Percentiles rank a stretch among this genome's conserved stretches.
phyloP scores from a whole-genome alignment of 2,329 filamentous ascomycete genomes.

The Monilinia vaccinii-corymbosi region DNA sequence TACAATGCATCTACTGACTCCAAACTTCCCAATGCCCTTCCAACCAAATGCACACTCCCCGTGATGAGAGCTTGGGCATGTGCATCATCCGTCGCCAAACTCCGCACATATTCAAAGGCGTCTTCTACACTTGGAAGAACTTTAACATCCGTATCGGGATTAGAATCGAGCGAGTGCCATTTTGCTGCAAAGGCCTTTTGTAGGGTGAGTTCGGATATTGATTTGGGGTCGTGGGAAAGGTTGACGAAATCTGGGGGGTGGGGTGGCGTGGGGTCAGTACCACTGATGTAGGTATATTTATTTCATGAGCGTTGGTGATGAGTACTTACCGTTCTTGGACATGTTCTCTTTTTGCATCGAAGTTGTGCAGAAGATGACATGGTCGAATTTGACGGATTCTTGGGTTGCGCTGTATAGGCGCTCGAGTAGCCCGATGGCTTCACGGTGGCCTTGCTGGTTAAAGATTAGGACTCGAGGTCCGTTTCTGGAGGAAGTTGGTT shows the following conservation, averaged over 20 bases:
- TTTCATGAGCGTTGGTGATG: not conserved
- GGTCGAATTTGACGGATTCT: conserved; percentile 46
- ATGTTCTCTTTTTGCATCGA: conserved; percentile 45
- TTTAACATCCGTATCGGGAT: conserved; percentile 11
- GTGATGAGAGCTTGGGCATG: conserved; percentile 39
- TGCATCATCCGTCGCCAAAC: conserved; percentile 21
- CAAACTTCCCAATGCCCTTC: conserved; percentile 63
- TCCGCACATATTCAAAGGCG: conserved; percentile 40
- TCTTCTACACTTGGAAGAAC: conserved; percentile 47
- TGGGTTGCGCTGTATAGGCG: conserved; percentile 38
- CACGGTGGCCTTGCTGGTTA: conserved; percentile 61
- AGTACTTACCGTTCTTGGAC: conserved; percentile 37
- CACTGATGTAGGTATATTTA: not conserved
- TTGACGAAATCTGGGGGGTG: conserved; percentile 46
- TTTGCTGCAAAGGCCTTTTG: conserved; percentile 47
- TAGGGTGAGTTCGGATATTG: conserved; percentile 47
- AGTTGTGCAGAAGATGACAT: conserved; percentile 75
- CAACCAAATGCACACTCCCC: conserved; percentile 55
- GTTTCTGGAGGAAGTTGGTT: conserved; percentile 17
- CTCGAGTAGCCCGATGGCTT: conserved; percentile 41
- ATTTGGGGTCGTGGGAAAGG: conserved; percentile 31
- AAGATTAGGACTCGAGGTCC: conserved; percentile 61
- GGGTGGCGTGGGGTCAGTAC: not conserved
- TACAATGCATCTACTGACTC: conserved; percentile 36
- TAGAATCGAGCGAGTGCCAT: conserved; percentile 17